Percentiles rank a stretch among this genome's conserved stretches.
Conservation (phyloP, 2,329 filamentous ascomycete species). For the Colletotrichum musicola region DNA sequence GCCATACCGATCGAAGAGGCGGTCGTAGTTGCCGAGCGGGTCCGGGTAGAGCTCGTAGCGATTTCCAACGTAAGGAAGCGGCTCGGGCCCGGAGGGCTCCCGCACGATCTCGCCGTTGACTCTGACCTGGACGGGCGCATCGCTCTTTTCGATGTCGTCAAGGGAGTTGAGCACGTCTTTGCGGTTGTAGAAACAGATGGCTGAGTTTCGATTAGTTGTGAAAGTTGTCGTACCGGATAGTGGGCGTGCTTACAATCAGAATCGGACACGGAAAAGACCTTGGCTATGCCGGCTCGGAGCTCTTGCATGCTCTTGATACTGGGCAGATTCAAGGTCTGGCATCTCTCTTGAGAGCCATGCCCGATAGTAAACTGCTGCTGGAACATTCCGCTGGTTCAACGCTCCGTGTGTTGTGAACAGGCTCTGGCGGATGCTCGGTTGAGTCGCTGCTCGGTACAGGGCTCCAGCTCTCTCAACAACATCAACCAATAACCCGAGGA, state of each 20-base stretch:
- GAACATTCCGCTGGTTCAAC: constrained; percentile 7
- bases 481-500: too few relatives aligned
- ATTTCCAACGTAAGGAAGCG: constrained; percentile 13
- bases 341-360: constrained; percentile 12
- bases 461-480: too few relatives aligned
- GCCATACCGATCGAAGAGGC: constrained; percentile 11
- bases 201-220: neutral
- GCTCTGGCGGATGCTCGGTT: too few relatives aligned
- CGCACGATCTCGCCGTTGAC: constrained; percentile 21
- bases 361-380: constrained; percentile 25
- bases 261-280: constrained; percentile 15
- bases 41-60: constrained; percentile 29
- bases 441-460: too few relatives aligned
- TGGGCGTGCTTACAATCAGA: constrained; percentile 17
- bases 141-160: constrained; percentile 13
- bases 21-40: constrained; percentile 25
- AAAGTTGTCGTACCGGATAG: neutral
- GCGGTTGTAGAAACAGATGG: constrained; percentile 21
- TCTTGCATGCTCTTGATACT: constrained; percentile 27
- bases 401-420: neutral
- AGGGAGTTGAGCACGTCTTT: constrained; percentile 13
- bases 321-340: constrained; percentile 13
- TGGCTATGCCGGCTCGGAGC: constrained; percentile 19
- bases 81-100: constrained; percentile 13
- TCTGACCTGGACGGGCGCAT: constrained; percentile 15